phyloP scores from a whole-genome alignment of 73 alveolate species.

The Tetrahymena malaccensis region DNA sequence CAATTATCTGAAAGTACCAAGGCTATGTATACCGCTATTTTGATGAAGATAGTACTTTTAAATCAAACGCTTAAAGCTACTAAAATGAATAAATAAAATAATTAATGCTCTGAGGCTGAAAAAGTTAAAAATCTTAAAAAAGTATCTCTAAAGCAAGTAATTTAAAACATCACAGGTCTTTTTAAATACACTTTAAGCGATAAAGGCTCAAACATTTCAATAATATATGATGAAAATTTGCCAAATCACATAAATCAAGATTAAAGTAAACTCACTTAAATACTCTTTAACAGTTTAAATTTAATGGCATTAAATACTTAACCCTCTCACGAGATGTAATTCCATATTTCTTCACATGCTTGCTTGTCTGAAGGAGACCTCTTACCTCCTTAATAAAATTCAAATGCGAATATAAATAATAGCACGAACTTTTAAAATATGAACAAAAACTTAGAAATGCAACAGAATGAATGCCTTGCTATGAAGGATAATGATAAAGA shows the following conservation, averaged over 20 bases:
- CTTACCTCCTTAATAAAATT: too few relatives aligned
- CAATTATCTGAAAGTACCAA: not conserved
- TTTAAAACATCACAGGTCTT: not conserved
- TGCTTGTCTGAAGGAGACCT: not conserved
- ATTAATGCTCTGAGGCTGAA: not conserved
- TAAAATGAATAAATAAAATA: not conserved
- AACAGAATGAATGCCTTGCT: not conserved
- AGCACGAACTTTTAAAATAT: not conserved
- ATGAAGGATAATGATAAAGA: not conserved
- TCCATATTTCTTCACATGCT: not conserved
- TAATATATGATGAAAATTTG: not conserved
- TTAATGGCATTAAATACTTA: not conserved
- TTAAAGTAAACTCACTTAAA: not conserved
- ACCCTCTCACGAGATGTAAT: not conserved
- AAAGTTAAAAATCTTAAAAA: not conserved
- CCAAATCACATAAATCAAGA: not conserved
- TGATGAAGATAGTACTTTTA: not conserved
- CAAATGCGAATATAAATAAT: too few relatives aligned
- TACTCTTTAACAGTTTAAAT: not conserved
- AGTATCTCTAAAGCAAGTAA: not conserved
- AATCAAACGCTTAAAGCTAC: not conserved
- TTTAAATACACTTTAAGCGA: not conserved
- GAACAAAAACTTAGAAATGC: not conserved
- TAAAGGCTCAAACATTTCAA: not conserved
- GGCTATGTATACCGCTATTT: not conserved